Conservation (phyloP, 1,284 basidiomycete genomes). For the Athelia psychrophila region DNA sequence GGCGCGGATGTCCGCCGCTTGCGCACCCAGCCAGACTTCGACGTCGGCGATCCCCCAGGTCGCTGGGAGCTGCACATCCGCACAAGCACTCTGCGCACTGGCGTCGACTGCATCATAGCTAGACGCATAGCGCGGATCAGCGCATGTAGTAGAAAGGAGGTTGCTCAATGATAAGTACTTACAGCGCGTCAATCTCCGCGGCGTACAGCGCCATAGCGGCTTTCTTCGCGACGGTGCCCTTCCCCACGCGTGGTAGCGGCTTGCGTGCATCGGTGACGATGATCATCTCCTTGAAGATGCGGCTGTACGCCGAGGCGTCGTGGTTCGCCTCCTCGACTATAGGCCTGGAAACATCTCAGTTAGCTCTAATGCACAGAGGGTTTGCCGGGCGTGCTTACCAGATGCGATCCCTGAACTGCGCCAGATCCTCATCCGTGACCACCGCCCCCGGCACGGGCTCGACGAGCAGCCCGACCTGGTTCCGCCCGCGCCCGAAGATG, state of each 20-base stretch:
- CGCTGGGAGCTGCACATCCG: constrained; percentile 19
- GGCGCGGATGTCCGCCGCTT: constrained; percentile 22
- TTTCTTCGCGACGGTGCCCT: constrained; percentile 37
- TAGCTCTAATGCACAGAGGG: not conserved
- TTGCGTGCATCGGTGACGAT: constrained; percentile 27
- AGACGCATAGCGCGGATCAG: not conserved
- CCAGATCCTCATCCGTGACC: constrained; percentile 23
- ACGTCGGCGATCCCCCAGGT: constrained; percentile 21
- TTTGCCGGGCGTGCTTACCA: constrained; percentile 28
- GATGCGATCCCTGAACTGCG: constrained; percentile 29
- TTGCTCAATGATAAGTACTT: constrained; percentile 4
- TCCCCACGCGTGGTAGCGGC: constrained; percentile 31
- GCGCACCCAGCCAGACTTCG: constrained; percentile 25
- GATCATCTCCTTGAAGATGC: constrained; percentile 42
- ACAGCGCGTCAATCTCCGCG: constrained; percentile 34
- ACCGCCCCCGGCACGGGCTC: constrained; percentile 31
- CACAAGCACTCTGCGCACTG: constrained; percentile 9
- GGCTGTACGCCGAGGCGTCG: constrained; percentile 32
- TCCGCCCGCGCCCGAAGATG: constrained; percentile 38
- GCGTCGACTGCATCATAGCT: constrained; percentile 26
- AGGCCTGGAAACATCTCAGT: constrained; percentile 19
- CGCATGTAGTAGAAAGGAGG: not conserved
- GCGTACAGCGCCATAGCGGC: constrained; percentile 27
- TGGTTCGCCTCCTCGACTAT: constrained; percentile 40
- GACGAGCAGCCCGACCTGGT: constrained; percentile 37